phyloP scores from a whole-genome alignment of 2,329 filamentous ascomycete genomes.

The Cordyceps cateniannulata region DNA sequence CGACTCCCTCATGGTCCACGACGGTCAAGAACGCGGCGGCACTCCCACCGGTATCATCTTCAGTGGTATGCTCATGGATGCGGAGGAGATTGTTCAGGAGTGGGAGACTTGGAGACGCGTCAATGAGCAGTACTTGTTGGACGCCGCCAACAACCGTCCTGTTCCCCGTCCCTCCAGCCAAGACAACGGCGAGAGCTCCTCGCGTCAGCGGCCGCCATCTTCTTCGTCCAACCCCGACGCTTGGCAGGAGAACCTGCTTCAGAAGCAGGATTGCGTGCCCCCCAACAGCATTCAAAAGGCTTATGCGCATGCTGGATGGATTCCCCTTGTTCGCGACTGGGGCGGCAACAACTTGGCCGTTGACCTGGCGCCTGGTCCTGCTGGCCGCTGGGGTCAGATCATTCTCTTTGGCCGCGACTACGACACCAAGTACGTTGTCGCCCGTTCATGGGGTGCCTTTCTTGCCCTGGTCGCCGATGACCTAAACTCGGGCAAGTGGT shows the following conservation, averaged over 20 bases:
- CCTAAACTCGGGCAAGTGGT: constrained; percentile 81
- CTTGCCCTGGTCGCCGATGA: constrained; percentile 86
- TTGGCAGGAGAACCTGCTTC: constrained; percentile 80
- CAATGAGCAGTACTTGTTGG: constrained; percentile 77
- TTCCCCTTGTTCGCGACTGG: constrained; percentile 94
- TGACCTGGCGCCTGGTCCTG: constrained; percentile 83
- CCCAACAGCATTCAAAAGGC: constrained; percentile 81
- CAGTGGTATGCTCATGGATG: constrained; percentile 90
- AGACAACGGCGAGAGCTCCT: constrained; percentile 60
- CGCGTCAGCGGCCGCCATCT: constrained; percentile 46
- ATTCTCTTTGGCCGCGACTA: constrained; percentile 97
- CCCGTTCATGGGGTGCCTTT: constrained; percentile 85
- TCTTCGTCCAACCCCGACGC: constrained; percentile 48
- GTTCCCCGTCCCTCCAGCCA: constrained; percentile 65
- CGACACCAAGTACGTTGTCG: constrained; percentile 95
- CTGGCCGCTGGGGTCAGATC: constrained; percentile 90
- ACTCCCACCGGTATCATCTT: constrained; percentile 89
- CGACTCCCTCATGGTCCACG: constrained; percentile 83
- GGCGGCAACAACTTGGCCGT: constrained; percentile 96
- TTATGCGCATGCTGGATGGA: constrained; percentile 92
- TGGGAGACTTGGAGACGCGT: constrained; percentile 96
- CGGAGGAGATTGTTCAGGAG: constrained; percentile 95
- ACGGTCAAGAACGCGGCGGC: constrained; percentile 94
- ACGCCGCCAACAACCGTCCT: constrained; percentile 51
- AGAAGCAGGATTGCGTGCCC: constrained; percentile 83